phyloP scores from a whole-genome alignment of 2,329 filamentous ascomycete genomes.

The Coleophoma cylindrospora region DNA sequence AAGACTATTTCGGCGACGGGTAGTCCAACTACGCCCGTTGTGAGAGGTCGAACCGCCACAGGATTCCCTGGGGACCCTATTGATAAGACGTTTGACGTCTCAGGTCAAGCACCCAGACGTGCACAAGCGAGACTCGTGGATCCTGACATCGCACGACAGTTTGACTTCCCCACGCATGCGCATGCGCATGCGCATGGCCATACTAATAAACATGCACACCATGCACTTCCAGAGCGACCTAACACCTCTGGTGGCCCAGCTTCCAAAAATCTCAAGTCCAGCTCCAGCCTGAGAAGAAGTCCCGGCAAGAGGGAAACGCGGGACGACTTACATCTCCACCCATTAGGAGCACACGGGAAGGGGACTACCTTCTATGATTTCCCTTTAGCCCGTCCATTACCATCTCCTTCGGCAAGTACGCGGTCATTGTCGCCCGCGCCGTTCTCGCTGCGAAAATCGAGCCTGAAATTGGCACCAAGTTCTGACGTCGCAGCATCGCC shows the following conservation, averaged over 20 bases:
- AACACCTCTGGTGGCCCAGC: conserved; percentile 22
- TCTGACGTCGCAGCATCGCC: conserved; percentile 14
- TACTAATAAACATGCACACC: no score
- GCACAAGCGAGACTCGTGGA: conserved; percentile 13
- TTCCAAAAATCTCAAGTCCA: conserved; percentile 8
- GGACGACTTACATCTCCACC: conserved; percentile 26
- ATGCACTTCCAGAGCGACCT: conserved; percentile 18
- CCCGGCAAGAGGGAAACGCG: conserved; percentile 21
- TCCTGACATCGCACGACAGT: conserved; percentile 9
- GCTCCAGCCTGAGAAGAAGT: conserved; percentile 6
- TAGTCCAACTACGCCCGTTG: conserved; percentile 10
- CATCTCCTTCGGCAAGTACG: conserved; percentile 13
- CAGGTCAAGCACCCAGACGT: conserved; percentile 17
- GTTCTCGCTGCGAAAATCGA: conserved; percentile 7
- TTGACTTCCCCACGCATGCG: conserved; percentile 13
- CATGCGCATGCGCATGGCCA: conserved; percentile 1
- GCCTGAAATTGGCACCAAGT: conserved; percentile 3
- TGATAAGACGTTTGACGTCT: conserved; percentile 20
- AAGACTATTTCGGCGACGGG: conserved; percentile 12
- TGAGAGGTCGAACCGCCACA: conserved; percentile 20
- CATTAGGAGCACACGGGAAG: conserved; percentile 18
- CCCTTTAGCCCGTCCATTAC: conserved; percentile 18
- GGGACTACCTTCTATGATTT: conserved; percentile 22
- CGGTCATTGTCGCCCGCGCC: conserved; percentile 9
- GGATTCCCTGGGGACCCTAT: conserved; percentile 8